Evolutionary conservation across 345 rosid species (phyloP).

Genomic region (Draba incana): DNA sequence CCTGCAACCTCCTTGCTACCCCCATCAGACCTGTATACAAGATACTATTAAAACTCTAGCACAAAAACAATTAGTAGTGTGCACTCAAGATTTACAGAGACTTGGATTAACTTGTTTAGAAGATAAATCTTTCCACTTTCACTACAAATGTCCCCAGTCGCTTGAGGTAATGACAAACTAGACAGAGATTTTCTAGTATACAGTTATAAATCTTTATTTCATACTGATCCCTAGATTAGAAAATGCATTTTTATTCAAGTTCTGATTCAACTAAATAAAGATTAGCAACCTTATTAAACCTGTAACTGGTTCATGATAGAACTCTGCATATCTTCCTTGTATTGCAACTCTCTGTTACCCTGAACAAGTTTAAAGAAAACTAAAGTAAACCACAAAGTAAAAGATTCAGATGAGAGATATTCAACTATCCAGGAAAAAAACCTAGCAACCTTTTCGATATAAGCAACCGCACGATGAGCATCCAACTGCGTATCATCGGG

Average conservation of each 20-base stretch:
- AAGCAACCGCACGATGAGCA: constrained; percentile 71
- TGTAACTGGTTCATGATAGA: constrained; percentile 73
- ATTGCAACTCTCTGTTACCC: constrained; percentile 64
- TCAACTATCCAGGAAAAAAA: constrained; percentile 3
- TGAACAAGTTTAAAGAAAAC: constrained; percentile 29
- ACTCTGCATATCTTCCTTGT: constrained; percentile 82
- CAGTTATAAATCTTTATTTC: neutral
- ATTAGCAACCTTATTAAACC: constrained; percentile 52
- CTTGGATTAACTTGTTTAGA: constrained; percentile 1
- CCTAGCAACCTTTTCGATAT: constrained; percentile 62
- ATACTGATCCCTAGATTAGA: neutral
- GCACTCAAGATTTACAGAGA: constrained; percentile 10
- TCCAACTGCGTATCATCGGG: constrained; percentile 88
- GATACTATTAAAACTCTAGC: constrained; percentile 9
- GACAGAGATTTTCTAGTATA: neutral
- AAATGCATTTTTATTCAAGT: neutral
- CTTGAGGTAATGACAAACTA: neutral
- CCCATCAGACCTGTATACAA: constrained; percentile 50
- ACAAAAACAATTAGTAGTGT: neutral
- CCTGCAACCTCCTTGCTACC: constrained; percentile 53
- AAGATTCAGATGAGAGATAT: constrained; percentile 13
- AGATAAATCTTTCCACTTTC: neutral
- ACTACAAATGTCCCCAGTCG: neutral
- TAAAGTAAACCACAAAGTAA: constrained; percentile 8
- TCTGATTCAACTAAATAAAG: constrained; percentile 41